These are phyloP conservation scores for Picochlorum sp. DNA, from an alignment of 139 green algal species.

Conservation along the genomic window DNA sequence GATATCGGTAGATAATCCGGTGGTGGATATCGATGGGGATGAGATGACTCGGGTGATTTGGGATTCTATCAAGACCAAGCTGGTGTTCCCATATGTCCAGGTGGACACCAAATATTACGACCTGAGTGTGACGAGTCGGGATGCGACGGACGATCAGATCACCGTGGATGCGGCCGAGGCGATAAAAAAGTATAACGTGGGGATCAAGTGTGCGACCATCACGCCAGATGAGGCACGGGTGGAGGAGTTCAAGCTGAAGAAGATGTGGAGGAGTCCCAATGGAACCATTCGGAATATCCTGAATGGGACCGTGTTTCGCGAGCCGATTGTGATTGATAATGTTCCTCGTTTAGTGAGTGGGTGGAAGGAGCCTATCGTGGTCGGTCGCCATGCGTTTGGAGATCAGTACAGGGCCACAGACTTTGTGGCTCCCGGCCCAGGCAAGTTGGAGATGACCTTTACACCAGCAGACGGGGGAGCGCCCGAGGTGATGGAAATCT, in stretches of 20 bases:
- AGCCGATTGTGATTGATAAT: constrained; percentile 92
- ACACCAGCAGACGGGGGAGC: constrained; percentile 43
- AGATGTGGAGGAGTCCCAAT: constrained; percentile 91
- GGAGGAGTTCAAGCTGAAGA: constrained; percentile 92
- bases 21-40: constrained; percentile 94
- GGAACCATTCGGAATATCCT: constrained; percentile 70
- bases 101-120: constrained; percentile 93
- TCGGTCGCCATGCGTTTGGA: constrained; percentile 89
- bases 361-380: constrained; percentile 86
- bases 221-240: constrained; percentile 92
- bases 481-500: constrained; percentile 45
- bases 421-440: constrained; percentile 56
- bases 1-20: constrained; percentile 79
- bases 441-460: constrained; percentile 78
- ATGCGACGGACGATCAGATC: constrained; percentile 74
- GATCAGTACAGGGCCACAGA: constrained; percentile 96
- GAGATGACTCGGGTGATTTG: constrained; percentile 94
- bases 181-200: constrained; percentile 77
- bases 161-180: constrained; percentile 80
- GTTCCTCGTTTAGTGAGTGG: constrained; percentile 85
- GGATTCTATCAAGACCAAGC: constrained; percentile 90
- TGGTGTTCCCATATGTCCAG: constrained; percentile 90
- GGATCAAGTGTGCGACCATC: constrained; percentile 98
- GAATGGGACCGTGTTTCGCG: constrained; percentile 83
- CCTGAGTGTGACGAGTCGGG: constrained; percentile 73